phyloP scores from a whole-genome alignment of 306 rosid genomes.

The Gleditsia sinensis region DNA sequence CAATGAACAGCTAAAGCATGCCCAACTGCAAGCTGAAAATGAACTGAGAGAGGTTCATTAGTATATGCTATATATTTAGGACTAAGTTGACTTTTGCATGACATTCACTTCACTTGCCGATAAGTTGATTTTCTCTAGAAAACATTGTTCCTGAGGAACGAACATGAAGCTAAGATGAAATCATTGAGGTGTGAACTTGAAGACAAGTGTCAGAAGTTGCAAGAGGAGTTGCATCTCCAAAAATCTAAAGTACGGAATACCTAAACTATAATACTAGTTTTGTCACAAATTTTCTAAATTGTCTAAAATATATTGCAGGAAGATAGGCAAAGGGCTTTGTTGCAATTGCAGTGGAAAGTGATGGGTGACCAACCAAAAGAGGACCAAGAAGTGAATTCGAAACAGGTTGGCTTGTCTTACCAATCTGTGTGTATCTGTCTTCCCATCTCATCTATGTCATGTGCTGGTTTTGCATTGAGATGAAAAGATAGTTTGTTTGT shows the following conservation, averaged over 20 bases:
- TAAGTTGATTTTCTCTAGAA: constrained; percentile 49
- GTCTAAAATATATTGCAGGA: constrained; percentile 57
- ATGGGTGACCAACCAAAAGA: constrained; percentile 88
- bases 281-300: background rate
- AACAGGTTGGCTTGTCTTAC: constrained; percentile 57
- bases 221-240: constrained; percentile 87
- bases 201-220: constrained; percentile 81
- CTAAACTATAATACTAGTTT: constrained; percentile 14
- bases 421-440: constrained; percentile 10
- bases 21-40: constrained; percentile 71
- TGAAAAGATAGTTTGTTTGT: constrained; percentile 17
- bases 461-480: constrained; percentile 21
- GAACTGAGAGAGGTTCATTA: constrained; percentile 74
- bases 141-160: constrained; percentile 60
- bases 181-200: constrained; percentile 78
- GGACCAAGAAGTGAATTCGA: constrained; percentile 85
- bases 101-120: constrained; percentile 29
- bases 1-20: constrained; percentile 58
- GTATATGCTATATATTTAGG: constrained; percentile 3
- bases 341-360: constrained; percentile 97
- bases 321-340: constrained; percentile 89
- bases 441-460: constrained; percentile 29
- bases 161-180: constrained; percentile 80
- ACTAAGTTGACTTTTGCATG: background rate
- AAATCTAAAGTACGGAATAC: constrained; percentile 72